Percentiles rank a stretch among this genome's conserved stretches.
phyloP scores from a whole-genome alignment of 768 basidiomycete species.

The Hericium coralloides region DNA sequence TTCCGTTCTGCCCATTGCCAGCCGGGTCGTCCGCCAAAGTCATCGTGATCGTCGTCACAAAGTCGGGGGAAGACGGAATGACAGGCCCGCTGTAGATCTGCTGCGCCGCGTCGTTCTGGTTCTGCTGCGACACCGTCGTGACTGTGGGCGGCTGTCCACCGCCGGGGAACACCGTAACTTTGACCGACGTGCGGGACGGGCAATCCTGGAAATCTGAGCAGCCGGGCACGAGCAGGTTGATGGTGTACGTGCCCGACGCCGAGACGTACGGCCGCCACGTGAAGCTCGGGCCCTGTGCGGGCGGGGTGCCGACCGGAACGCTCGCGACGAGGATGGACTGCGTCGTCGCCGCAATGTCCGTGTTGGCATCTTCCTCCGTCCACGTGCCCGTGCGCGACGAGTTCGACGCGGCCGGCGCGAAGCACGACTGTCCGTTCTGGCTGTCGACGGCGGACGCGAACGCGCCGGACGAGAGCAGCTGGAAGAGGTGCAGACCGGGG shows the following conservation, averaged over 20 bases:
- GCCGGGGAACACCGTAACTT: slow-evolving; percentile 76
- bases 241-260: slow-evolving; percentile 74
- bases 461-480: slow-evolving; percentile 86
- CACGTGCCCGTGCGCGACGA: slow-evolving; percentile 62
- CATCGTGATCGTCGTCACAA: slow-evolving; percentile 70
- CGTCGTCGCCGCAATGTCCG: slow-evolving; percentile 71
- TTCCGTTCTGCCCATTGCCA: slow-evolving; percentile 55
- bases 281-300: slow-evolving; percentile 61
- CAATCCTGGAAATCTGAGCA: slow-evolving; percentile 81
- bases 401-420: slow-evolving; percentile 66
- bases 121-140: slow-evolving; percentile 67
- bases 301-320: slow-evolving; percentile 53
- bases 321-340: slow-evolving; percentile 65
- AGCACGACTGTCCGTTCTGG: slow-evolving; percentile 65
- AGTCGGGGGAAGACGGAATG: slow-evolving; percentile 60
- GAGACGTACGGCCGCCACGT: slow-evolving; percentile 94
- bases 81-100: slow-evolving; percentile 79
- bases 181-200: slow-evolving; percentile 66
- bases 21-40: slow-evolving; percentile 55
- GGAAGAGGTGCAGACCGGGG: slow-evolving; percentile 84
- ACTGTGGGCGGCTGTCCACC: slow-evolving; percentile 54
- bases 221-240: slow-evolving; percentile 82
- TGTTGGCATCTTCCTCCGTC: slow-evolving; percentile 53
- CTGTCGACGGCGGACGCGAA: slow-evolving; percentile 65
- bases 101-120: slow-evolving; percentile 48